Conservation (phyloP, 1,284 basidiomycete genomes). For the Ganoderma boninense region DNA sequence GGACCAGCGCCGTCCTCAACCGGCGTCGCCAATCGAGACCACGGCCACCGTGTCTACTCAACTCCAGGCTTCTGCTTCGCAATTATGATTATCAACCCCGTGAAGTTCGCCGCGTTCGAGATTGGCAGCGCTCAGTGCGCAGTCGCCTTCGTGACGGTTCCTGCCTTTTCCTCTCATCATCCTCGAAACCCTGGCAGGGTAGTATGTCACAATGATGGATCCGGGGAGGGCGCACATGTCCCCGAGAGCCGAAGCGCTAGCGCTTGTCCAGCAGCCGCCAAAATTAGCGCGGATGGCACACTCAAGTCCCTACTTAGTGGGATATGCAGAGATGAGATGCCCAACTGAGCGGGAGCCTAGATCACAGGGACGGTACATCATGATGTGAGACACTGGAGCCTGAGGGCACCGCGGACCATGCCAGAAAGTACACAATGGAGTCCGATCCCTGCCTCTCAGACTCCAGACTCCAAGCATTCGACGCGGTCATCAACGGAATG, state of each 20-base stretch:
- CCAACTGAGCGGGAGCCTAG: not conserved
- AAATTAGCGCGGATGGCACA: constrained; percentile 15
- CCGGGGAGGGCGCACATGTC: constrained; percentile 15
- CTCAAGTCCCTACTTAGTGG: not conserved
- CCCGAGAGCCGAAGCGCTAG: not conserved
- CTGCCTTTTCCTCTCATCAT: constrained; percentile 24
- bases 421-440: constrained; percentile 2
- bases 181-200: constrained; percentile 2
- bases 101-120: constrained; percentile 10
- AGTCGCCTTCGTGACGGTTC: constrained; percentile 23
- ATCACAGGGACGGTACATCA: constrained; percentile 4
- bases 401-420: not conserved
- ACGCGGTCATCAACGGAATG: not conserved
- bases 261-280: not conserved
- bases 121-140: constrained; percentile 21
- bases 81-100: constrained; percentile 14
- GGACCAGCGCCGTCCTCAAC: not conserved
- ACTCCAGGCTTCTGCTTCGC: constrained; percentile 24
- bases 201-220: not conserved
- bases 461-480: not conserved
- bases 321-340: constrained; percentile 11
- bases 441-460: not conserved
- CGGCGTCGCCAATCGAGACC: not conserved
- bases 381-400: constrained; percentile 1
- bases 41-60: constrained; percentile 30